Base-by-base conservation (phyloP, 495 filamentous ascomycete species). In the Durotheca rogersii region DNA sequence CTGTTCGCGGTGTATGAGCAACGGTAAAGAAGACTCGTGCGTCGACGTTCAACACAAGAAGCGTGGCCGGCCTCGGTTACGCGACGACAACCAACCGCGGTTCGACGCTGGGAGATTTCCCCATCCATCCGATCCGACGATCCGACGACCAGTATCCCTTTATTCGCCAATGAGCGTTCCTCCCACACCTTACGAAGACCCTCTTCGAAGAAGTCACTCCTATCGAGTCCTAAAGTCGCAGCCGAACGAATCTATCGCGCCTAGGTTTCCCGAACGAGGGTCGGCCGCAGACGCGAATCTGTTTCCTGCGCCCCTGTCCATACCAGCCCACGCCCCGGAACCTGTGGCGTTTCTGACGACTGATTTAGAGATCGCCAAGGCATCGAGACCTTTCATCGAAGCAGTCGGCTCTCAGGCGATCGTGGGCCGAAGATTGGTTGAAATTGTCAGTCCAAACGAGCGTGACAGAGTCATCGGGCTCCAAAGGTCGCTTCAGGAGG, bases 21-120 rank as follows among this genome's bases (percentile, higher is more conserved):
- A 79, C 64, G 79, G 80, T 43, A 84, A 84, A 54, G 70, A 95
- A 79, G 86, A 90, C 41, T 81, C 87, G n/a, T 97, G 92, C 58
- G 77, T 90, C 41, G 93, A 98, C 67, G 90, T 97, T 16, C 89
- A 91, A 58, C 92, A 97, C 70, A 98, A 96, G 71, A 97, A 96
- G 66, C 78, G 93, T 51, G 93, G 93, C 15, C 79, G 93, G 47
- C 93, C 93, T 58, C 85, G 93, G 41, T 75, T 98, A 61, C 86
- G 92, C 64, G 90, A 95, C 60, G 93, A 96, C 41, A 68, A 74
- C 53, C 73, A 81, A 53, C 60, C 72, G 18, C 76, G 78, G 52
- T 82, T 76, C 50, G 78, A 83, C 39, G 58, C 67, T 11, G 52
- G 70, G 17, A 72, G 72, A 59, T 78, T 72, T 56, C 68, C 67